Percentiles rank a stretch among this genome's conserved stretches.
Conservation (phyloP, 148 eudicot genomes). For the Cornus controversa region DNA sequence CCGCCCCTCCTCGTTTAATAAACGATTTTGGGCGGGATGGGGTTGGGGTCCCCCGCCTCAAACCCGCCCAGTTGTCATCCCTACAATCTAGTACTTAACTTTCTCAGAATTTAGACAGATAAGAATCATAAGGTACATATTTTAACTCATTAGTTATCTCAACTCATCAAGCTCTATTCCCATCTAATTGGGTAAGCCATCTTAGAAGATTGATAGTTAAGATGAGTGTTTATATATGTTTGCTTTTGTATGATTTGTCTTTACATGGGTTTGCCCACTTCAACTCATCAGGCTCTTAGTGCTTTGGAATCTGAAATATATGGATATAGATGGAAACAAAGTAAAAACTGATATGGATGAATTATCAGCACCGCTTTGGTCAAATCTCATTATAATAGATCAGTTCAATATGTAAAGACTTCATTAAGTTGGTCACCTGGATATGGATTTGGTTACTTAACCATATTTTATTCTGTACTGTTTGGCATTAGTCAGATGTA, state of each 20-base stretch:
- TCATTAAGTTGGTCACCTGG: constrained; percentile 2
- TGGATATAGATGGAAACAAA: neutral
- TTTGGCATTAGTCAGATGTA: constrained; percentile 5
- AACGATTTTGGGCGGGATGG: no score
- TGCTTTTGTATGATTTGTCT: no score
- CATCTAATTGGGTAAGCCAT: neutral
- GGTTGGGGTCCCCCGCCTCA: no score
- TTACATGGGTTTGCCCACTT: no score
- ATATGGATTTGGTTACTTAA: neutral
- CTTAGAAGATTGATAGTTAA: no score
- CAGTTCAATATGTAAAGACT: neutral
- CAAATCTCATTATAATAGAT: neutral
- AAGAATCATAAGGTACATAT: neutral
- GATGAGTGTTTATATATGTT: no score
- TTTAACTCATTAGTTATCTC: neutral
- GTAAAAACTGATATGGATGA: neutral
- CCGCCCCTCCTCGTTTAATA: no score
- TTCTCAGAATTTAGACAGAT: neutral
- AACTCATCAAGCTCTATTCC: neutral
- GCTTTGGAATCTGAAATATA: no score
- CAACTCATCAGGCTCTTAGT: no score
- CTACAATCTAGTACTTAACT: neutral
- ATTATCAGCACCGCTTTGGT: no score
- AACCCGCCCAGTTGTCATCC: no score
- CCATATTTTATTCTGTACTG: neutral